Base-by-base conservation (phyloP, 148 eudicot genomes). In the Cornus florida region DNA sequence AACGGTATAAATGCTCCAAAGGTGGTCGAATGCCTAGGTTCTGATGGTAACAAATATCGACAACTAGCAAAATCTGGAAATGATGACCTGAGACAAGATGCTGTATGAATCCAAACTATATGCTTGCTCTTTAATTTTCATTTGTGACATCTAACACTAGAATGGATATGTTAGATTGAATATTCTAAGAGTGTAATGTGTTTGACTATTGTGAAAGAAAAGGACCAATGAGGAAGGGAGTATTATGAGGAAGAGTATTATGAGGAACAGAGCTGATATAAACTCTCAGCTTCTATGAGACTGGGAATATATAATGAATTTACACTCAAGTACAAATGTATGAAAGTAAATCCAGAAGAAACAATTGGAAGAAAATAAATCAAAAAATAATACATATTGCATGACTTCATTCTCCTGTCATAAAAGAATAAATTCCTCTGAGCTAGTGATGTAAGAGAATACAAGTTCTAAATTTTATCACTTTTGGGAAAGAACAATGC, bases 1-100 rank as follows among this genome's bases (percentile, higher is more conserved):
- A 93, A 92, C 86, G 99, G 99, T 75, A 93, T 96, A 86, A 96
- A 96, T 91, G 99, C 99, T 86, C 99, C 99, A 46, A 96, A 96
- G 83, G 97, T 92, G 81, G 97, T 96, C 76, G 95, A 91, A 78
- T 93, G 99, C 88, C 88, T 87, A 62, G 99, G 98, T 75, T 96
- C 99, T 67, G 97, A 96, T 81, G 99, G 99, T 77, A 93, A 89
- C 84, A 92, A 82, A 81, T 96, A 96, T 76, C 90, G 92, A 67
- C 99, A 96, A 85, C 89, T 96, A 80, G 99, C 98, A 71, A 96
- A 96, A 87, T 96, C 99, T 80, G 99, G 99, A 77, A 96, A 96
- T 78, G 99, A 96, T 86, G 99, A 96, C 84, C 92, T 93, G 78
- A 87, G 99, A 89, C 99, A 96, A 88, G 99, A 96, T 91, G 99